Base-by-base conservation (phyloP, 2,329 filamentous ascomycete species). In the Teratosphaeria destructans region DNA sequence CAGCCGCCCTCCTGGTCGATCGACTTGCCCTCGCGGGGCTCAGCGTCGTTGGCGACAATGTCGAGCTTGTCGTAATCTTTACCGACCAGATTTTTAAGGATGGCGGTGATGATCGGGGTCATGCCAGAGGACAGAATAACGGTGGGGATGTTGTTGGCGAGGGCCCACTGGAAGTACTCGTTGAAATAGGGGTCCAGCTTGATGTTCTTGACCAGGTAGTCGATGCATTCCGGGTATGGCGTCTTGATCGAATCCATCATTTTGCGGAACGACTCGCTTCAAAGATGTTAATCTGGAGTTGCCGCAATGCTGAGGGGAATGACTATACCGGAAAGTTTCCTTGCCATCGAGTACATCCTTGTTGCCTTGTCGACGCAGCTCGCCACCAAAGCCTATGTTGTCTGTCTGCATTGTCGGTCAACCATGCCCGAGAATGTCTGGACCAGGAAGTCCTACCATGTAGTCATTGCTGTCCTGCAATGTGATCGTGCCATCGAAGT, bases 401-500 rank as follows among this genome's bases (percentile, higher is more conserved):
- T 97, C 94, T 60, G 92, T 96, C 85, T 93, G 79, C 10, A 74
- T 75, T 83, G 75, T 84, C 60, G 63, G 68, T 68, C 61, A 83
- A 72, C 86, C 79, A 82, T 75, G 86, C 43, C 54, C 59, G 16
- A 14, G 26, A 47, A 34, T 19, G n/a, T 3, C 29, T 47, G 56
- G 34, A 52, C 23, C 11, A 12, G n/a, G 6, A 12, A 23, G 27
- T 66, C 67, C 57, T 74, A 83, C 82, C 77, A 87, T 78, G 69
- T 77, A 85, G 72, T 87, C 84, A 79, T 87, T 87, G 77, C 82
- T 85, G 74, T 87, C 85, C 70, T 84, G 78, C 60, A 85, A 81
- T 55, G 93, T 96, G 73, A 96, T 93, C 58, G 92, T 97, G 70
- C 94, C 94, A 76, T 99, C 94, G 73, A 97, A 97, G 78, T 99